phyloP scores from a whole-genome alignment of 306 rosid genomes.

The Cotoneaster glaucophyllus region DNA sequence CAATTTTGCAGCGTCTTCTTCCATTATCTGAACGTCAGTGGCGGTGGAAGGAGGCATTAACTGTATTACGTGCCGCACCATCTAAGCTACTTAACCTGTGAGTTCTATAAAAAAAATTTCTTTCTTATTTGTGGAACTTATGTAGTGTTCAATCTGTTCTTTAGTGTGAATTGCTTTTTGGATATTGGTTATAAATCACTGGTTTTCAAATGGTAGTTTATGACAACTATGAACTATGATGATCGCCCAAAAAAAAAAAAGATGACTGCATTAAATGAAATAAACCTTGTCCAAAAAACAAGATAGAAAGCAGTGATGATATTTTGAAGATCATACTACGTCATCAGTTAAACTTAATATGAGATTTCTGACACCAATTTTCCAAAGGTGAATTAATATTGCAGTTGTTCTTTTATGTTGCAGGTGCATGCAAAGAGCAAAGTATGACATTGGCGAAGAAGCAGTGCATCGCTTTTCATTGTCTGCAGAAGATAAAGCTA shows the following conservation, averaged over 20 bases:
- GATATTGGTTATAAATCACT: neutral
- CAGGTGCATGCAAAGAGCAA: constrained; percentile 98
- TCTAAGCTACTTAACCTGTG: constrained; percentile 95
- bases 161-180: neutral
- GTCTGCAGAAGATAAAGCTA: constrained; percentile 96
- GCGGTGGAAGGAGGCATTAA: constrained; percentile 96
- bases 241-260: neutral
- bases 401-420: constrained; percentile 14
- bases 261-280: neutral
- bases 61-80: constrained; percentile 93
- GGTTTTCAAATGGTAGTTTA: neutral
- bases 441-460: constrained; percentile 95
- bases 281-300: neutral
- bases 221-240: neutral
- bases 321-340: neutral
- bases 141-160: neutral
- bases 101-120: constrained; percentile 28
- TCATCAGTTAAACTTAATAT: neutral
- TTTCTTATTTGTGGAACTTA: neutral
- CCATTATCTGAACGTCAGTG: constrained; percentile 92
- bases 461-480: constrained; percentile 91
- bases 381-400: neutral
- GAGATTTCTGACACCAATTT: neutral
- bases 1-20: constrained; percentile 89
- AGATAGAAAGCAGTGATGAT: neutral